Conservation (phyloP, 208 protist species). For the Acanthamoeba rhysodes region DNA sequence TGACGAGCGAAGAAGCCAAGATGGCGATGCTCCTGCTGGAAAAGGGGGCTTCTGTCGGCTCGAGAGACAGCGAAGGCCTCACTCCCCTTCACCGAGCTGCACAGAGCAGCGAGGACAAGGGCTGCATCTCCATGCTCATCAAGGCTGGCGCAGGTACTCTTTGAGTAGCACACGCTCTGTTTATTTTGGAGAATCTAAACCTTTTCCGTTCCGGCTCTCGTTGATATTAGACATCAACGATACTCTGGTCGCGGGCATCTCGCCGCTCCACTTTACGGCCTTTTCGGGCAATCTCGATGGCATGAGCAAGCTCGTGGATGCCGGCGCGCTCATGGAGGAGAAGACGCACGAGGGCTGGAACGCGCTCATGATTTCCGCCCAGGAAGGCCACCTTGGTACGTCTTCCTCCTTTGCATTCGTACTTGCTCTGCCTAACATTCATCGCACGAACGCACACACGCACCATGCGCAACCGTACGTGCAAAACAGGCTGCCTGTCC, state of each 20-base stretch:
- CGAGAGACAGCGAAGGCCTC: slow-evolving; percentile 45
- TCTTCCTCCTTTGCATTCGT: too few relatives aligned
- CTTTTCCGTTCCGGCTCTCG: background rate
- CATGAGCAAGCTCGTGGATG: slow-evolving; percentile 41
- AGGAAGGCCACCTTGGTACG: slow-evolving; percentile 68
- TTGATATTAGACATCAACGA: slow-evolving; percentile 57
- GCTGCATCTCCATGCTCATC: slow-evolving; percentile 43
- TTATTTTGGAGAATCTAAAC: too few relatives aligned
- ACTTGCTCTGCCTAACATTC: too few relatives aligned
- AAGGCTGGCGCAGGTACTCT: slow-evolving; percentile 3
- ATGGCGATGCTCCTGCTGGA: background rate
- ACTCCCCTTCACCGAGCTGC: slow-evolving; percentile 59
- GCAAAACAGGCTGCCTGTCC: slow-evolving; percentile 26
- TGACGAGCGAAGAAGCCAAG: background rate
- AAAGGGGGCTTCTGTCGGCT: background rate
- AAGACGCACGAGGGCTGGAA: slow-evolving; percentile 66
- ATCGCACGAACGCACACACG: too few relatives aligned
- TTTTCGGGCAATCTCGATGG: slow-evolving; percentile 58
- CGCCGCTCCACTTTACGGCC: slow-evolving; percentile 66
- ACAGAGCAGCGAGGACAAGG: slow-evolving; percentile 54
- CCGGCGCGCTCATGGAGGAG: slow-evolving; percentile 13
- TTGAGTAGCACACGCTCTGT: background rate
- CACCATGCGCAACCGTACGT: too few relatives aligned
- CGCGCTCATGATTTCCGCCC: slow-evolving; percentile 56
- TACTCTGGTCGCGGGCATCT: slow-evolving; percentile 29